phyloP scores from a whole-genome alignment of 2,329 filamentous ascomycete species.

The Atkinsonella texensis region DNA sequence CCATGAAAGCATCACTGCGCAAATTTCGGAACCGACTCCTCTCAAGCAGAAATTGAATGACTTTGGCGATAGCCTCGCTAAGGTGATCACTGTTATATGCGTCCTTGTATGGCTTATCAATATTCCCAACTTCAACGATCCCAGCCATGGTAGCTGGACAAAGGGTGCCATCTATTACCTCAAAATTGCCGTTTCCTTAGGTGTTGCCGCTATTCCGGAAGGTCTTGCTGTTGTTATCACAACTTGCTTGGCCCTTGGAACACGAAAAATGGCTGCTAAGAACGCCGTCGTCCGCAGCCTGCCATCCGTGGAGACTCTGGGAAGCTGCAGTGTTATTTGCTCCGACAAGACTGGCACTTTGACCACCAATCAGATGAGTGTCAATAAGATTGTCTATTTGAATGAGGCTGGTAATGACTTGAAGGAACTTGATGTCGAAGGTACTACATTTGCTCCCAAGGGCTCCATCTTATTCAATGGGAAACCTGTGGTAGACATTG shows the following conservation, averaged over 20 bases:
- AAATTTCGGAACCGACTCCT: conserved; percentile 94
- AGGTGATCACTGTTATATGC: conserved; percentile 97
- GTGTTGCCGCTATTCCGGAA: conserved; percentile 94
- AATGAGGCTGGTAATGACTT: conserved; percentile 60
- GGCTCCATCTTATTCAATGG: conserved; percentile 62
- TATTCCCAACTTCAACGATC: conserved; percentile 91
- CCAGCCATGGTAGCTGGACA: conserved; percentile 81
- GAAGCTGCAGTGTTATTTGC: conserved; percentile 98
- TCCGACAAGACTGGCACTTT: conserved; percentile 98
- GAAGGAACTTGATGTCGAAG: conserved; percentile 80
- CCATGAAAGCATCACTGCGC: conserved; percentile 94
- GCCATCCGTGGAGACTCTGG: conserved; percentile 92
- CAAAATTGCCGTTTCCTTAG: conserved; percentile 96
- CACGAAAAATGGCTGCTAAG: conserved; percentile 96
- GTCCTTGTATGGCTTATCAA: conserved; percentile 97
- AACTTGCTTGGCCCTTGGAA: conserved; percentile 92
- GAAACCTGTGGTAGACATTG: conserved; percentile 54
- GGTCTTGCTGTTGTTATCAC: conserved; percentile 97
- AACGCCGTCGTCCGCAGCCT: conserved; percentile 94
- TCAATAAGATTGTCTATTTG: conserved; percentile 82
- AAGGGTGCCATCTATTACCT: conserved; percentile 99
- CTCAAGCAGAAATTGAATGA: conserved; percentile 98
- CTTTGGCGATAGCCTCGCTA: conserved; percentile 90
- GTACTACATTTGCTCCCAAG: conserved; percentile 80
- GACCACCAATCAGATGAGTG: conserved; percentile 99